Evolutionary conservation across 768 basidiomycete species (phyloP), one percentile per base, ranked within the genome.

Genomic region (Pulveroboletus sp.): DNA sequence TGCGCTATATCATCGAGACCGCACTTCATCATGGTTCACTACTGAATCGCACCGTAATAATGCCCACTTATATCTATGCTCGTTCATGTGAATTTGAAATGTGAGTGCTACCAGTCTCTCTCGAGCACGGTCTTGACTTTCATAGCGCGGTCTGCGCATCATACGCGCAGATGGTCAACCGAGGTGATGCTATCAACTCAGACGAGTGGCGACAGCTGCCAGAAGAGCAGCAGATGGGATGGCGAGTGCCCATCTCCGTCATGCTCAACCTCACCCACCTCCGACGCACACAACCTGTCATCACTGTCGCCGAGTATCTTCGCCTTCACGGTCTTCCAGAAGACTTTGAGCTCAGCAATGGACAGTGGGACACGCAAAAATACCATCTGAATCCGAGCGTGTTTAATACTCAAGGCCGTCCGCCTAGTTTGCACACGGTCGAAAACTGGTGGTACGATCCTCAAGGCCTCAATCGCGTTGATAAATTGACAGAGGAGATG

Each of bases 1-100:
- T 77, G 67, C 71, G 76, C 17, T 77, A 77, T 52, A 78, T 77
- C 50, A 68, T 77, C 49, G 76, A 77, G 52, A 71, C 74, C 2
- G 63, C 72, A 9, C 53, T 77, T 16, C 45, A 74, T 13, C 76
- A 77, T 39, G 73, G 75, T n/a, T 54, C 59, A 22, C 56, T 76
- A 6, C 63, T 76, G 35, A 74, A 75, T 55, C 69, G 76, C 38
- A 73, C 72, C 2, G 65, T 72, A 44, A 61, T 77, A 34, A 45
- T 78, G 35, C 76, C 76, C 6, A 70, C 76, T 2, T 72, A 68
- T 52, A 68, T 77, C 44, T 77, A 78, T 32, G 75, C 75, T 12
- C 71, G 76, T 42, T 65, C 69, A 2, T 77, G 76, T 57, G 73
- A 75, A 56, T 67, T 51, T 27, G 53, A 57, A 31, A 59, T 55